These are phyloP conservation scores for Pisolithus thermaeus DNA, from an alignment of 1,284 basidiomycete genomes.

Conservation along the genomic window DNA sequence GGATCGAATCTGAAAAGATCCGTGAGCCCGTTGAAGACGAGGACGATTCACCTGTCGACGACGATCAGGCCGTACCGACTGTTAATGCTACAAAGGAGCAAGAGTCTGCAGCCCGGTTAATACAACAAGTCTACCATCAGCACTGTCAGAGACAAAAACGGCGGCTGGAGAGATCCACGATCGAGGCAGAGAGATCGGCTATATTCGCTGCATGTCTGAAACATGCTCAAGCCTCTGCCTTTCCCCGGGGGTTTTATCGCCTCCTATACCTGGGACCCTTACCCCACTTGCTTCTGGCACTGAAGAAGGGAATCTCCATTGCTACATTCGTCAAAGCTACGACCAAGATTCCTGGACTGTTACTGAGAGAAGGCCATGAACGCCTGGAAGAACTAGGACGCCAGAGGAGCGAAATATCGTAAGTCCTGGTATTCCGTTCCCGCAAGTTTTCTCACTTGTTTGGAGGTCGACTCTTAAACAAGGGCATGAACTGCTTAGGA, in stretches of 20 bases:
- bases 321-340: slow-evolving; percentile 28
- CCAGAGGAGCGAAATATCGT: slow-evolving; percentile 28
- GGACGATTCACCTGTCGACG: background rate
- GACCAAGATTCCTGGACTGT: slow-evolving; percentile 26
- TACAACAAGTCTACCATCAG: slow-evolving; percentile 15
- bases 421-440: slow-evolving; percentile 9
- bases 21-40: background rate
- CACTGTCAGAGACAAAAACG: slow-evolving; percentile 23
- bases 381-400: slow-evolving; percentile 32
- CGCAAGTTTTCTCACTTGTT: background rate
- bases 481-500: slow-evolving; percentile 18
- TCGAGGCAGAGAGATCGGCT: slow-evolving; percentile 20
- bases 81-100: slow-evolving; percentile 19
- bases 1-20: background rate
- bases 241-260: slow-evolving; percentile 34
- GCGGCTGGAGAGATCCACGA: slow-evolving; percentile 23
- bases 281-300: slow-evolving; percentile 41
- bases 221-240: slow-evolving; percentile 27
- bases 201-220: slow-evolving; percentile 32
- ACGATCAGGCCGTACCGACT: slow-evolving; percentile 8
- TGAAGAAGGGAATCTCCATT: slow-evolving; percentile 32
- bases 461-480: slow-evolving; percentile 20
- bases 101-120: slow-evolving; percentile 12
- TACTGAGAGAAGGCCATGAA: slow-evolving; percentile 23
- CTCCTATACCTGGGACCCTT: slow-evolving; percentile 44